Conservation (phyloP, 768 basidiomycete species). For the Panaeolus cyanescens region DNA sequence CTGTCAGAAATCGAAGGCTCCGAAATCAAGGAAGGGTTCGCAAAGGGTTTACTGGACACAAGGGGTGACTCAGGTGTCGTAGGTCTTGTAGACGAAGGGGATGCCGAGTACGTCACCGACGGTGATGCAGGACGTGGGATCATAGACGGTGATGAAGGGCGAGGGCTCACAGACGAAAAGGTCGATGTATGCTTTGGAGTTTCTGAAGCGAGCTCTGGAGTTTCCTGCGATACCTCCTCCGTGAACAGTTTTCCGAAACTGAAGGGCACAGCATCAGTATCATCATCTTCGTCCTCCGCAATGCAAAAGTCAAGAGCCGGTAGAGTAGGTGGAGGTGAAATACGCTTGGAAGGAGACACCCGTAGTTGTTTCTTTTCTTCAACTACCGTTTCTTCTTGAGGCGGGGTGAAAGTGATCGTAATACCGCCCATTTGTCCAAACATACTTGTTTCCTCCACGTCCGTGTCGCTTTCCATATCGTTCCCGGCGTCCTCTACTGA, state of each 20-base stretch:
- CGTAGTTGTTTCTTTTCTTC: slow-evolving; percentile 30
- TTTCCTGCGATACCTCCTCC: slow-evolving; percentile 18
- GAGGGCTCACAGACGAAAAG: slow-evolving; percentile 21
- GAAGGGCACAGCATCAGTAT: slow-evolving; percentile 27
- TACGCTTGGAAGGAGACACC: slow-evolving; percentile 26
- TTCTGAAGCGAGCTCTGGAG: slow-evolving; percentile 10
- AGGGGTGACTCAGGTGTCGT: slow-evolving; percentile 8
- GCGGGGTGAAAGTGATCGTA: slow-evolving; percentile 71
- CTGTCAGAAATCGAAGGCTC: slow-evolving; percentile 25
- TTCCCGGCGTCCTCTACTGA: slow-evolving; percentile 21
- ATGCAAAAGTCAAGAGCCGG: slow-evolving; percentile 38
- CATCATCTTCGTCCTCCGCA: slow-evolving; percentile 24
- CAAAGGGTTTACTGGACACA: not conserved
- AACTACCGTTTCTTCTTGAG: slow-evolving; percentile 41
- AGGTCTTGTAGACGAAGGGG: slow-evolving; percentile 24
- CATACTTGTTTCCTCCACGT: slow-evolving; percentile 28
- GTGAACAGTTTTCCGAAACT: slow-evolving; percentile 33
- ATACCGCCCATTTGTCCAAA: slow-evolving; percentile 72
- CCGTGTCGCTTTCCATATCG: slow-evolving; percentile 41
- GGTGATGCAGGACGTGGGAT: slow-evolving; percentile 39
- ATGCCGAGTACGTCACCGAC: slow-evolving; percentile 23
- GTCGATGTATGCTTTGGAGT: slow-evolving; percentile 6
- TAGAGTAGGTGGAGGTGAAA: slow-evolving; percentile 32
- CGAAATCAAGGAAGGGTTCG: slow-evolving; percentile 5
- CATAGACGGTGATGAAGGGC: slow-evolving; percentile 32